phyloP scores from a whole-genome alignment of 768 basidiomycete species.

The Pleurotus tuoliensis region DNA sequence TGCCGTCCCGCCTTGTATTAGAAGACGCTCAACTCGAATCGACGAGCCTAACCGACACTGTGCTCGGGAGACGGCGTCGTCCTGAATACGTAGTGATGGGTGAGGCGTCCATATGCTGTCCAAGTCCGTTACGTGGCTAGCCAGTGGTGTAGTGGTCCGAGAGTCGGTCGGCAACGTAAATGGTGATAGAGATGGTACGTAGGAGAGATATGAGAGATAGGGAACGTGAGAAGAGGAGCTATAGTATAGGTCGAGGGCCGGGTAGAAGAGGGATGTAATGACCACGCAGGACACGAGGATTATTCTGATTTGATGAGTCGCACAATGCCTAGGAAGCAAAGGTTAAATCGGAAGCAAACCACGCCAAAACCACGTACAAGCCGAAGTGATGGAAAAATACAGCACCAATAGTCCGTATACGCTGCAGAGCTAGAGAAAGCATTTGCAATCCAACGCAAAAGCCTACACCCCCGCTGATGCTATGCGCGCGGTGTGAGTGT shows the following conservation, averaged over 20 bases:
- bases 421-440: constrained; percentile 23
- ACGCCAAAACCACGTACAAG: constrained; percentile 49
- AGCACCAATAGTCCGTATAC: constrained; percentile 38
- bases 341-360: constrained; percentile 10
- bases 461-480: too few species aligned
- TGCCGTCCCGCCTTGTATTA: constrained; percentile 48
- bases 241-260: constrained; percentile 77
- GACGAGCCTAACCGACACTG: constrained; percentile 68
- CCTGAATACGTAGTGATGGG: constrained; percentile 56
- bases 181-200: constrained; percentile 28
- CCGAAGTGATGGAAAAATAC: constrained; percentile 71
- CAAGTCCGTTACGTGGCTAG: constrained; percentile 38
- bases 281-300: constrained; percentile 86
- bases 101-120: constrained; percentile 70
- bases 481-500: too few species aligned
- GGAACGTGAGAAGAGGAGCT: constrained; percentile 53
- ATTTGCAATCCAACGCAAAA: neutral
- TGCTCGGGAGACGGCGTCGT: constrained; percentile 68
- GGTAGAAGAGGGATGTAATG: constrained; percentile 86
- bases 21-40: constrained; percentile 72
- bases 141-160: neutral
- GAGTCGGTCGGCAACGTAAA: constrained; percentile 48
- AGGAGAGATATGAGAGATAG: constrained; percentile 36
- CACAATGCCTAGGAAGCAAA: constrained; percentile 61
- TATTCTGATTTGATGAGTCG: constrained; percentile 85